A percentile compares a stretch with the other conserved stretches of the same genome.
Evolutionary conservation across 75 land plant genomes (phyloP).

Genomic region (Pinus taeda): DNA sequence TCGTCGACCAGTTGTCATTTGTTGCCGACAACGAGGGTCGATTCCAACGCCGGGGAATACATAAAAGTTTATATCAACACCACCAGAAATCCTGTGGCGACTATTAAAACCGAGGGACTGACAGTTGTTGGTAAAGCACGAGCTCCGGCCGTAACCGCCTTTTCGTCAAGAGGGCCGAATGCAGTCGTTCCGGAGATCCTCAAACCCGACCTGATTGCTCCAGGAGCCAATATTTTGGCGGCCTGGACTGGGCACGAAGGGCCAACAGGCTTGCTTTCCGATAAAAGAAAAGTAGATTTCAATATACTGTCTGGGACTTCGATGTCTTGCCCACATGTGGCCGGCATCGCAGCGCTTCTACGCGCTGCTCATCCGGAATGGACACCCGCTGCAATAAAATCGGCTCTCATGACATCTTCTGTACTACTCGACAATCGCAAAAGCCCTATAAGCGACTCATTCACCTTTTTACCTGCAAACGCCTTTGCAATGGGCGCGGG

Average conservation of each 20-base stretch:
- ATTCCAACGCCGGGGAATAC: not conserved
- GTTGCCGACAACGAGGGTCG: constrained; percentile 21
- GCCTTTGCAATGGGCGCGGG: constrained; percentile 22
- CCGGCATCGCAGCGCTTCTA: constrained; percentile 23
- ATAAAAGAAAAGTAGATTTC: constrained; percentile 11
- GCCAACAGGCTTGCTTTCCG: not conserved
- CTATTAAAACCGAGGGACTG: constrained; percentile 12
- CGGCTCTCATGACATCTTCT: constrained; percentile 34
- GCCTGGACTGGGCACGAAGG: constrained; percentile 24
- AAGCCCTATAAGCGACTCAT: not conserved
- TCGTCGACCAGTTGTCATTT: constrained; percentile 19
- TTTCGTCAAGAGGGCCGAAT: constrained; percentile 45
- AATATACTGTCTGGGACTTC: constrained; percentile 53
- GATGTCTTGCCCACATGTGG: constrained; percentile 37
- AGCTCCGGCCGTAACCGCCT: constrained; percentile 33
- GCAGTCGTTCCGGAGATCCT: constrained; percentile 9
- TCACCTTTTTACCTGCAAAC: constrained; percentile 8
- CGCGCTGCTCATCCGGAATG: constrained; percentile 22
- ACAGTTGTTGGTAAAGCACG: constrained; percentile 18
- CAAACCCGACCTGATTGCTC: constrained; percentile 47
- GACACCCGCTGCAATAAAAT: constrained; percentile 33
- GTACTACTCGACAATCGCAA: not conserved
- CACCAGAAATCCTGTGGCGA: constrained; percentile 15
- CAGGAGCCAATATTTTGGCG: constrained; percentile 39
- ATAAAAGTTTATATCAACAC: constrained; percentile 18